Conservation (phyloP, 2,329 filamentous ascomycete genomes). For the Trichophyton verrucosum region DNA sequence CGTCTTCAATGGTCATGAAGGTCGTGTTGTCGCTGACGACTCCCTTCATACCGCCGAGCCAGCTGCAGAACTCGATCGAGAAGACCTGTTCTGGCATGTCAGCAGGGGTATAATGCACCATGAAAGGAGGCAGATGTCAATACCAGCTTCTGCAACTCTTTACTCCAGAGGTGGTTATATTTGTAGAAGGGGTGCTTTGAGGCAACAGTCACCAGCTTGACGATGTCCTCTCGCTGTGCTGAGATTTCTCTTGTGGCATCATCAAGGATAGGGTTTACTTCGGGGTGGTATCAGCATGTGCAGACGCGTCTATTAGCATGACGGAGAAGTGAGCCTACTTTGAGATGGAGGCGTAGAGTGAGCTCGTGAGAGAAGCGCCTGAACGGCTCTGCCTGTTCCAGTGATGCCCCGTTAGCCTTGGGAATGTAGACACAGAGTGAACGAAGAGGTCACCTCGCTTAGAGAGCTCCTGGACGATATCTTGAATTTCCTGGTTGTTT, state of each 20-base stretch:
- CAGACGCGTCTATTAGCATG: background rate
- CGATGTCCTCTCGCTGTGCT: slow-evolving; percentile 58
- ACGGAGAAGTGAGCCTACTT: slow-evolving; percentile 35
- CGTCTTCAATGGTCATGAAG: slow-evolving; percentile 79
- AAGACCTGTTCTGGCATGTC: slow-evolving; percentile 35
- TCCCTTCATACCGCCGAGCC: slow-evolving; percentile 63
- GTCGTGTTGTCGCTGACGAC: slow-evolving; percentile 42
- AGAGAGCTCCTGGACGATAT: slow-evolving; percentile 70
- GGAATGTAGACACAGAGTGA: background rate
- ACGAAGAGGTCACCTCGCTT: slow-evolving; percentile 46
- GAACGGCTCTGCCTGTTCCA: slow-evolving; percentile 55
- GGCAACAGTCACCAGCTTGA: slow-evolving; percentile 57
- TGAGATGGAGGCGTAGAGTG: slow-evolving; percentile 67
- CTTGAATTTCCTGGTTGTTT: slow-evolving; percentile 52
- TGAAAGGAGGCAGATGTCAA: slow-evolving; percentile 24
- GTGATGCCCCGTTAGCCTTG: background rate
- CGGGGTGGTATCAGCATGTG: background rate
- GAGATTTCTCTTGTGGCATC: slow-evolving; percentile 58
- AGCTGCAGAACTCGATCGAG: slow-evolving; percentile 52
- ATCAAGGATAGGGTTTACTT: slow-evolving; percentile 57
- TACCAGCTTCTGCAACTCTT: slow-evolving; percentile 68
- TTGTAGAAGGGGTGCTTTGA: slow-evolving; percentile 95
- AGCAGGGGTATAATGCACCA: background rate
- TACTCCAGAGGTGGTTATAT: slow-evolving; percentile 80
- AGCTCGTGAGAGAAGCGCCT: slow-evolving; percentile 73